Conservation (phyloP, 768 basidiomycete genomes). For the Daedaleopsis nitida region DNA sequence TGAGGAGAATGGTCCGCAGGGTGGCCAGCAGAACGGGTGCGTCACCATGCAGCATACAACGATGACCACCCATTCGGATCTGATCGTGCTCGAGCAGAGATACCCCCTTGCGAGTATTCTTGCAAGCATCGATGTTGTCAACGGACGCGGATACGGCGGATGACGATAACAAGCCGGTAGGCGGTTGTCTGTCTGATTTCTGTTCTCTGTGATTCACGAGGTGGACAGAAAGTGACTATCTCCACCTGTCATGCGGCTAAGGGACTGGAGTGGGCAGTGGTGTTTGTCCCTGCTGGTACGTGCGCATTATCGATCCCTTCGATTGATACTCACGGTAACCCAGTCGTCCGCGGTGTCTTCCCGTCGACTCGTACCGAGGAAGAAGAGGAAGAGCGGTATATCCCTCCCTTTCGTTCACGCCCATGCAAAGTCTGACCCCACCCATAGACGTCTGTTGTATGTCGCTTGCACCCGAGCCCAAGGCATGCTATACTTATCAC, state of each 20-base stretch:
- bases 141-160: constrained; percentile 74
- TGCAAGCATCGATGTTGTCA: constrained; percentile 81
- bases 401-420: not conserved
- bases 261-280: constrained; percentile 91
- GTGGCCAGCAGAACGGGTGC: not conserved
- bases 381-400: constrained; percentile 76
- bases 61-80: not conserved
- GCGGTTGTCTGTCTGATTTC: constrained; percentile 9
- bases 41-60: not conserved
- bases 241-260: constrained; percentile 90
- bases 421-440: not conserved
- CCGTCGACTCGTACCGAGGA: constrained; percentile 78
- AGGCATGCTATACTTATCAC: constrained; percentile 60
- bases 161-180: constrained; percentile 47
- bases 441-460: constrained; percentile 75
- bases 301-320: not conserved
- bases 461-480: constrained; percentile 90
- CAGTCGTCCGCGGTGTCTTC: constrained; percentile 74
- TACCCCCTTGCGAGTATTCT: constrained; percentile 68
- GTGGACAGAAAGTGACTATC: constrained; percentile 72
- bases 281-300: constrained; percentile 73
- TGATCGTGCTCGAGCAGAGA: constrained; percentile 12
- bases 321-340: not conserved
- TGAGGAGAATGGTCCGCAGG: not conserved
- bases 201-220: not conserved